Evolutionary conservation across 192 early-diverging fungal species (phyloP), one percentile per base, ranked within the genome.

Genomic region (Spizellomyces punctatus): DNA sequence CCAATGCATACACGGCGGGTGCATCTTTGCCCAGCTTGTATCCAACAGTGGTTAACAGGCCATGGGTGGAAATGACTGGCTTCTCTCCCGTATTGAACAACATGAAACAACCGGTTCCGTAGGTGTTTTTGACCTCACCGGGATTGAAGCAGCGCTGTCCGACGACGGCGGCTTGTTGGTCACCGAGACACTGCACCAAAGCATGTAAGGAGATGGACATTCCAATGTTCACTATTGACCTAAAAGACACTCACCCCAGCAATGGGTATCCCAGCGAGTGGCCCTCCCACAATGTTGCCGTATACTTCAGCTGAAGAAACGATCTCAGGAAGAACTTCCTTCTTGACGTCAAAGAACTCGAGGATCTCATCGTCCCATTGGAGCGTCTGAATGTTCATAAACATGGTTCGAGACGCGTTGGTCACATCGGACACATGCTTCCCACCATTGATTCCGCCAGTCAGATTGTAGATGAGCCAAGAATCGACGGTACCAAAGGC

Each of bases 101-200:
- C 93, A 96, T 94, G 79, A 98, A 98, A 81, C 94, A 95, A 43
- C 94, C 95, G 36, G 95, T 98, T 49, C 95, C 95, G 81, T 96
- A 96, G 8, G 95, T 98, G 83, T 95, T 98, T 84, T 98, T 98
- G 64, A 91, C 89, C 76, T 93, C 89, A 5, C 95, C 95, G 5
- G 88, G 80, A 54, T 87, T 73, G 73, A 94, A 93, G 80, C 95
- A 98, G 67, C 89, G 88, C 76, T 98, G 95, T n/a, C 95, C 95
- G 36, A 98, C 94, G 46, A 95, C 84, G 17, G 95, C 95, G 12
- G 94, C 92, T 76, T 98, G 95, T 76, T 98, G 95, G 80, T 98
- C 95, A 60, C 95, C 95, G 46, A 98, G 78, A 72, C 91, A 92
- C 73, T 36, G 27, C 3, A 36, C 1, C 27, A 36, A 36, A 36